Evolutionary conservation across 108 stramenopile genomes (phyloP).

Genomic region (Cylindrotheca fusiformis): DNA sequence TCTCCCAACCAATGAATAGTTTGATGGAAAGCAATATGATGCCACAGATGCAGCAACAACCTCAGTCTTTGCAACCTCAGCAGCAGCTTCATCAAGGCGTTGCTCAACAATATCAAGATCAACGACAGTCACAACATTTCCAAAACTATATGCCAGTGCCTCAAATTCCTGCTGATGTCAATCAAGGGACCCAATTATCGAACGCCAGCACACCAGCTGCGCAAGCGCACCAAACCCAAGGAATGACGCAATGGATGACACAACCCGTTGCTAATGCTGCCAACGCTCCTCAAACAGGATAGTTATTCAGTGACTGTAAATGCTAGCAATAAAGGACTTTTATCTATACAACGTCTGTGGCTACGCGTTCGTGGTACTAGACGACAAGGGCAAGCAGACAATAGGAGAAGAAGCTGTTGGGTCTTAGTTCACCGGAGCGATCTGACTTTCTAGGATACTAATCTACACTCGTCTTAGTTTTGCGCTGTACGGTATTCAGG

Average conservation of each 20-base stretch:
- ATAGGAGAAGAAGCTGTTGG: no score
- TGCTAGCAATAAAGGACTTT: no score
- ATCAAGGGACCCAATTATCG: neutral
- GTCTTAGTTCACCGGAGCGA: no score
- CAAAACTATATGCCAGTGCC: conserved; percentile 7
- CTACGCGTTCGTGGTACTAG: no score
- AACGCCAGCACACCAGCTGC: neutral
- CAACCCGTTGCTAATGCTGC: conserved; percentile 4
- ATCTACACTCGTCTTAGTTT: no score
- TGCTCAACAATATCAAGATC: neutral
- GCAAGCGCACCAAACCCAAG: neutral
- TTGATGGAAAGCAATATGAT: conserved; percentile 23
- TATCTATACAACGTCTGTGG: no score
- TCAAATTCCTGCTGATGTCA: conserved; percentile 4
- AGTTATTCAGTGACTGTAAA: neutral
- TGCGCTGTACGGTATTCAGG: no score
- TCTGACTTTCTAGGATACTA: no score
- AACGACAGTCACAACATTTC: conserved; percentile 19
- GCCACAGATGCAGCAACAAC: conserved; percentile 25
- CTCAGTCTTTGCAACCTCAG: conserved; percentile 1
- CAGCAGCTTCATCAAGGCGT: conserved; percentile 6
- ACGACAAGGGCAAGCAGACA: no score
- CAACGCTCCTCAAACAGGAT: neutral
- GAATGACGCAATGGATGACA: conserved; percentile 4
- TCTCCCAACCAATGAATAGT: neutral